These are phyloP conservation scores for Blumeria hordei DNA, from an alignment of 2,329 filamentous ascomycete genomes.

Conservation along the genomic window DNA sequence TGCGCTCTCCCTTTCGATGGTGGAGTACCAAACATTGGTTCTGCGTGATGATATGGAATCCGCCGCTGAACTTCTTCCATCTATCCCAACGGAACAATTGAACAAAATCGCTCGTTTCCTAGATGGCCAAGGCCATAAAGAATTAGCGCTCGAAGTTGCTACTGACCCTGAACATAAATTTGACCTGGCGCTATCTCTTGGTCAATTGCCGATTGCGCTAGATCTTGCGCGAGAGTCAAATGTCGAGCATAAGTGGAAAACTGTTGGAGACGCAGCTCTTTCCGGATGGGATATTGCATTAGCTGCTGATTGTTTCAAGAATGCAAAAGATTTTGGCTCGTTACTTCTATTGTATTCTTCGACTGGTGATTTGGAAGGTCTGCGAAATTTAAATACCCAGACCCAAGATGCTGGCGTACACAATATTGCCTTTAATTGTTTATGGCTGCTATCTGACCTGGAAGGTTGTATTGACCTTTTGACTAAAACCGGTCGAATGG, in stretches of 20 bases:
- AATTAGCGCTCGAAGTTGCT: conserved; percentile 78
- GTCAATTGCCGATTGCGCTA: conserved; percentile 63
- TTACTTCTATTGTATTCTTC: conserved; percentile 73
- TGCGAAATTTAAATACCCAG: conserved; percentile 46
- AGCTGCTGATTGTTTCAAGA: conserved; percentile 77
- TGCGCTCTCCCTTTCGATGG: conserved; percentile 67
- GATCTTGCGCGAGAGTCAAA: conserved; percentile 64
- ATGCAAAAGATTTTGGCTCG: conserved; percentile 76
- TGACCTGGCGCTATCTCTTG: conserved; percentile 64
- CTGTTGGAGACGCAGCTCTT: conserved; percentile 76
- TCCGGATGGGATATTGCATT: conserved; percentile 66
- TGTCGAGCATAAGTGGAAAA: conserved; percentile 96
- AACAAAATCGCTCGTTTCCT: conserved; percentile 97
- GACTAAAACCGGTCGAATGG: conserved; percentile 49
- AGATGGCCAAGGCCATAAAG: conserved; percentile 91
- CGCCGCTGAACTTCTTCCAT: conserved; percentile 60
- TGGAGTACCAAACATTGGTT: conserved; percentile 93
- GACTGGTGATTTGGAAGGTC: conserved; percentile 52
- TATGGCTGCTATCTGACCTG: conserved; percentile 70
- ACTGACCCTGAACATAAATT: conserved; percentile 94
- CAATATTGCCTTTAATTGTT: conserved; percentile 78
- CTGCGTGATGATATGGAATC: conserved; percentile 83
- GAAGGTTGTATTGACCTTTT: conserved; percentile 62
- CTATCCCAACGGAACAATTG: conserved; percentile 76
- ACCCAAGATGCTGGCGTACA: conserved; percentile 57